Percentiles rank a stretch among this genome's conserved stretches.
Evolutionary conservation across 371 early-diverging fungal genomes (phyloP).

Genomic region (Mortierella sp.): DNA sequence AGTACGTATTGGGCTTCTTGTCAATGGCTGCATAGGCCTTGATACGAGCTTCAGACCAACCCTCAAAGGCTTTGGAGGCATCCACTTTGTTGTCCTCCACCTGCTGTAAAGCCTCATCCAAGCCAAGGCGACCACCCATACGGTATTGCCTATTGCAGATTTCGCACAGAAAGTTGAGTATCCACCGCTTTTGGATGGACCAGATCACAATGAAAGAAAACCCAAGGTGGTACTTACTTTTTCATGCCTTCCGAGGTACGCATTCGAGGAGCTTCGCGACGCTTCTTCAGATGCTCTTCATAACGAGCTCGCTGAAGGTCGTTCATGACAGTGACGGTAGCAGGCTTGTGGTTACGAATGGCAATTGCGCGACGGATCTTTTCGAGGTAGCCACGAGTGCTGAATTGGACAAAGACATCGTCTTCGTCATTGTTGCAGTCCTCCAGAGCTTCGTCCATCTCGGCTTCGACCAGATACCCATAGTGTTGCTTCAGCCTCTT

Average conservation of each 20-base stretch:
- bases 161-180: background rate
- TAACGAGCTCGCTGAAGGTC: conserved; percentile 84
- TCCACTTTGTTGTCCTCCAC: conserved; percentile 78
- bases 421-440: conserved; percentile 86
- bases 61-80: conserved; percentile 87
- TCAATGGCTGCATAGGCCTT: conserved; percentile 90
- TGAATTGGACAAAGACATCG: conserved; percentile 78
- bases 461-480: conserved; percentile 80
- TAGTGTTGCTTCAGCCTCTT: conserved; percentile 77
- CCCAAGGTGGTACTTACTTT: conserved; percentile 71
- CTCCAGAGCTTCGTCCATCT: conserved; percentile 81
- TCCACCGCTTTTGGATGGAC: background rate
- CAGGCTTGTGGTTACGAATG: conserved; percentile 55
- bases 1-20: conserved; percentile 93
- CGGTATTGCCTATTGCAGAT: conserved; percentile 65
- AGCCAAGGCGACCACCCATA: conserved; percentile 80
- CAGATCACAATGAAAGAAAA: too few relatives aligned
- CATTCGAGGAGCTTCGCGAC: conserved; percentile 81
- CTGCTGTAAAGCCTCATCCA: conserved; percentile 91
- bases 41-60: conserved; percentile 94
- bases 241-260: conserved; percentile 80
- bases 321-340: conserved; percentile 64
- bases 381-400: conserved; percentile 74
- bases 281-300: conserved; percentile 82
- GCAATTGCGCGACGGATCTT: conserved; percentile 80